These are phyloP conservation scores for Cercospora sojina DNA, from an alignment of 2,329 filamentous ascomycete genomes.

Conservation along the genomic window DNA sequence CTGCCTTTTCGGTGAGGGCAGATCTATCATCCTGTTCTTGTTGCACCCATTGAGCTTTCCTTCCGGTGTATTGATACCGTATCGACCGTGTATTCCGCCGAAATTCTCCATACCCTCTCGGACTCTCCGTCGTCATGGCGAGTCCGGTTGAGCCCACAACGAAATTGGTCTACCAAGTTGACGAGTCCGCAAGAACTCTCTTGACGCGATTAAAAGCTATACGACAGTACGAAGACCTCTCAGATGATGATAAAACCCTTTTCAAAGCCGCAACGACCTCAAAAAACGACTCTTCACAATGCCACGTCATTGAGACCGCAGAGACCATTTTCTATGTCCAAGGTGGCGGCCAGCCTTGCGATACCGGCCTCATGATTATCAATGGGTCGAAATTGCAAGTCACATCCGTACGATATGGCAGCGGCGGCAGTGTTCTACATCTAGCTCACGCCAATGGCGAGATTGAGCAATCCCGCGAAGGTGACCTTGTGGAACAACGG, in stretches of 20 bases:
- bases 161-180: conserved; percentile 7
- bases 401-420: conserved; percentile 57
- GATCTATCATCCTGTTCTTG: neutral
- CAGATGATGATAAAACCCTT: conserved; percentile 1
- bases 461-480: conserved; percentile 28
- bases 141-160: neutral
- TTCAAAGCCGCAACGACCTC: conserved; percentile 1
- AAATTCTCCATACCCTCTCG: neutral
- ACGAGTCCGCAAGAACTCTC: conserved; percentile 12
- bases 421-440: conserved; percentile 61
- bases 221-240: neutral
- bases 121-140: neutral
- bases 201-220: conserved; percentile 11
- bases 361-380: conserved; percentile 58
- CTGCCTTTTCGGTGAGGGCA: neutral
- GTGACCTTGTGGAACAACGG: conserved; percentile 53
- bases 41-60: neutral
- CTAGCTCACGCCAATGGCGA: conserved; percentile 43
- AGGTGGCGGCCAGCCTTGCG: conserved; percentile 71
- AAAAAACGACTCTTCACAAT: neutral
- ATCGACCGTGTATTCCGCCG: neutral
- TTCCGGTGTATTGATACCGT: neutral
- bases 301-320: conserved; percentile 44
- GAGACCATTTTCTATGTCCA: conserved; percentile 74
- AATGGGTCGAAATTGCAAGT: conserved; percentile 50